Evolutionary conservation across 768 basidiomycete species (phyloP), one percentile per base, ranked within the genome.

Genomic region (Lentinula aciculospora): DNA sequence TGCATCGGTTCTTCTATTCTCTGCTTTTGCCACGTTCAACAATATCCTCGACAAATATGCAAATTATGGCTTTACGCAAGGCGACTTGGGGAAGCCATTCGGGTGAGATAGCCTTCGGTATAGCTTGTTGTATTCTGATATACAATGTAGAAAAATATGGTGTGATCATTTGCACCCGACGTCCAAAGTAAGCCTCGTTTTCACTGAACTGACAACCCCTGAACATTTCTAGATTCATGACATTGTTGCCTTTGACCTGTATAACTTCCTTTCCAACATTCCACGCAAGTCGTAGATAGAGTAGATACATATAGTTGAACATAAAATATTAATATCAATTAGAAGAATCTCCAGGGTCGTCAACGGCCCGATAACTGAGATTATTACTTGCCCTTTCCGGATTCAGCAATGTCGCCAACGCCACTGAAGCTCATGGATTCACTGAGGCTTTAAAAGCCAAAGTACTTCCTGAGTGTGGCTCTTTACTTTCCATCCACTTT

Each of bases 101-200:
- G 13, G 46, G 46, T 29, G 7, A 31, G 28, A 17, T 13, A 2
- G 21, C 21, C 21, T 21, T 42, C 40, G 17, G 9, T 17, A 17
- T 12, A 42, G 21, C 40, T 17, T 42, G 7, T 17, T 42, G 1
- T n/a, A 3, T 7, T 21, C n/a, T 29, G 13, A 28, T n/a, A 10
- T 10, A 3, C 17, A 29, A 1, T 71, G 68, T 2, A 79, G 81
- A 7, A 62, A 61, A 2, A 72, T 83, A 9, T 85, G 82, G 82
- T 64, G 72, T 17, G 84, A 84, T 63, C 66, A 71, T 19, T 60
- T 85, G 40, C 83, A 85, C 64, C 81, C 82, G 0, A 79, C 81
- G 0, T 78, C 76, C 57, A 69, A 65, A 58, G 46, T 47, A 19
- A 7, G 25, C 29, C 46, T 47, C 27, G 29, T 28, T n/a, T 8